Evolutionary conservation across 306 rosid genomes (phyloP), one percentile per base, ranked within the genome.

Genomic region (Cicer arietinum): DNA sequence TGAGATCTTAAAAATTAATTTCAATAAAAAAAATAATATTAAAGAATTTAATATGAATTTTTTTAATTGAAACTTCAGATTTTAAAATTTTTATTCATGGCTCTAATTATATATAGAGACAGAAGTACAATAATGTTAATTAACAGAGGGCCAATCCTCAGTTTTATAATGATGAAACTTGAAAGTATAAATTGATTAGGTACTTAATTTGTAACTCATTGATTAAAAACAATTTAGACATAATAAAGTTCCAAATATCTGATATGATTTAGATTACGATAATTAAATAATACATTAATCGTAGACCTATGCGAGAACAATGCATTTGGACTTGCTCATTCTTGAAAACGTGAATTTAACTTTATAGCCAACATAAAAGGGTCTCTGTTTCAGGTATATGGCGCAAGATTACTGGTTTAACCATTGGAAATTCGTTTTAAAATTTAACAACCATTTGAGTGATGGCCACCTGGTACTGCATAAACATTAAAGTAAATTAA

Each of bases 401-500:
- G 68, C 86, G 73, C 86, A 59, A 47, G 25, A 73, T 54, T 44
- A 73, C 11, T 73, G 77, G 82, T 62, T 62, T 17, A 73, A 35
- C 41, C 16, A 8, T n/a, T 17, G 45, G 4, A 43, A 57, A 25
- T 72, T 20, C 30, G 73, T 72, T 73, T 73, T 25, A 35, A 58
- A 73, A 30, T 35, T 67, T 25, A 57, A n/a, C 2, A 50, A 59
- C 67, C 59, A 30, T 13, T 18, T 51, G 20, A 41, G 40, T 47
- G 77, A 78, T 68, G 25, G 80, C 61, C 82, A 82, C 83, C 80
- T 73, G 83, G 82, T 45, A 37, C 67, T 73, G 73, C 69, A 77
- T 39, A 64, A 79, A 58, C 45, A 74, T 20, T 13, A 83, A 68
- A 78, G 47, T 46, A 46, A 53, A 45, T 35, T 16, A 51, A n/a